These are phyloP conservation scores for Alternaria novae-zelandiae DNA, from an alignment of 2,329 filamentous ascomycete genomes.

Conservation along the genomic window DNA sequence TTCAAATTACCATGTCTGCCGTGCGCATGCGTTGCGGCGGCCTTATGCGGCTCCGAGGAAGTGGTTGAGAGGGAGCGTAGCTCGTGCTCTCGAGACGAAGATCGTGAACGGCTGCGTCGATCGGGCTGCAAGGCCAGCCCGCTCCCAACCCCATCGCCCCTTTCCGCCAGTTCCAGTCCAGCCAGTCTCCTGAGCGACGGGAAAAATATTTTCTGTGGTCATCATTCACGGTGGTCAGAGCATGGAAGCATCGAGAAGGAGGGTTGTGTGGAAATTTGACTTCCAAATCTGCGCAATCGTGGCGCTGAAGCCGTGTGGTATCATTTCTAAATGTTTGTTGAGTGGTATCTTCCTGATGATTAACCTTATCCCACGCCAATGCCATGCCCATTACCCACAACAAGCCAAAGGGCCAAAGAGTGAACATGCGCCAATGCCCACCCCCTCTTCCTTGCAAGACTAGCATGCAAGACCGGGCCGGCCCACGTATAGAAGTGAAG, in stretches of 20 bases:
- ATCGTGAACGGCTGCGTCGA: constrained; percentile 6
- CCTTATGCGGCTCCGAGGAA: background rate
- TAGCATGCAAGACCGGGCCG: constrained; percentile 9
- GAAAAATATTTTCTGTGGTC: background rate
- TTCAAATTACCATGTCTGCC: background rate
- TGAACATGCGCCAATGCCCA: constrained; percentile 17
- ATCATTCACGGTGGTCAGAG: background rate
- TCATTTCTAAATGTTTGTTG: constrained; percentile 26
- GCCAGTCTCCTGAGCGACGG: background rate
- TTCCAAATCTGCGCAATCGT: constrained; percentile 7
- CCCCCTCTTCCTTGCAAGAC: constrained; percentile 4
- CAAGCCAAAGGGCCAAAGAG: constrained; percentile 2
- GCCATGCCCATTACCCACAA: background rate
- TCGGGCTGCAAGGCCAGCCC: constrained; percentile 1
- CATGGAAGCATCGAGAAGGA: background rate
- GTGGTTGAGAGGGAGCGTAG: background rate
- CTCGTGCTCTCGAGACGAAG: background rate
- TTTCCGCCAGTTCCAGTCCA: background rate
- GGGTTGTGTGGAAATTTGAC: background rate
- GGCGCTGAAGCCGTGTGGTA: constrained; percentile 22
- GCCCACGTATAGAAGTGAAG: constrained; percentile 13
- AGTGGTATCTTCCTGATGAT: constrained; percentile 12
- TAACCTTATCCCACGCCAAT: background rate
- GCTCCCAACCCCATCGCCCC: background rate
- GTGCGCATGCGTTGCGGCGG: background rate